Conservation (phyloP, 75 land plant genomes). For the Pinus taeda region DNA sequence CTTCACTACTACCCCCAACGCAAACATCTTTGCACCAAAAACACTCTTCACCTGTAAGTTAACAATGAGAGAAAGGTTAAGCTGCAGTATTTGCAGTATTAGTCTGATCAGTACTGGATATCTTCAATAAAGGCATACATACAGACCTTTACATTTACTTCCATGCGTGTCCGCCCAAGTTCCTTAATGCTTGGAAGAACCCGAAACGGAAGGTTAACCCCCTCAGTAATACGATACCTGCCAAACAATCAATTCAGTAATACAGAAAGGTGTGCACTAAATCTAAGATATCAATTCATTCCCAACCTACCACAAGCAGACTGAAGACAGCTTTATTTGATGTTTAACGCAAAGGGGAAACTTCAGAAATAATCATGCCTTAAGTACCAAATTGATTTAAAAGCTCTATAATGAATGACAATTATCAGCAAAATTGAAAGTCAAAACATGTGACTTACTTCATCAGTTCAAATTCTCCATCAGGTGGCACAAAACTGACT, state of each 20-base stretch:
- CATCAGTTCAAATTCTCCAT: constrained; percentile 99
- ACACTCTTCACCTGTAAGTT: constrained; percentile 88
- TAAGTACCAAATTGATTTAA: too few species aligned
- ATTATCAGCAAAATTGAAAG: too few species aligned
- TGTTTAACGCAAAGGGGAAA: too few species aligned
- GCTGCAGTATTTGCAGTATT: background rate
- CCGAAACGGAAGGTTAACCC: constrained; percentile 96
- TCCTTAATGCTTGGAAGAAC: constrained; percentile 98
- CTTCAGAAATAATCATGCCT: too few species aligned
- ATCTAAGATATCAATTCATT: too few species aligned
- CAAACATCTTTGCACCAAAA: constrained; percentile 99
- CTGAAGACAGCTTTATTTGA: too few species aligned
- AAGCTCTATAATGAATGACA: too few species aligned
- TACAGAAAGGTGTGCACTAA: background rate
- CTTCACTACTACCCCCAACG: constrained; percentile 94
- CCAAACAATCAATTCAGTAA: background rate
- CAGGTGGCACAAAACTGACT: constrained; percentile 99
- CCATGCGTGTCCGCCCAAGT: constrained; percentile 94
- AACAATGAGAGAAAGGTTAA: background rate
- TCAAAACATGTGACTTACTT: constrained; percentile 49
- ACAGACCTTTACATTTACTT: constrained; percentile 98
- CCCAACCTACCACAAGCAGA: background rate
- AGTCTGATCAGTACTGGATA: background rate
- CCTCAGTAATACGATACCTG: constrained; percentile 98
- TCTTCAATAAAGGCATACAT: background rate